These are phyloP conservation scores for Ceriops zippeliana DNA, from an alignment of 345 rosid species.

Conservation along the genomic window DNA sequence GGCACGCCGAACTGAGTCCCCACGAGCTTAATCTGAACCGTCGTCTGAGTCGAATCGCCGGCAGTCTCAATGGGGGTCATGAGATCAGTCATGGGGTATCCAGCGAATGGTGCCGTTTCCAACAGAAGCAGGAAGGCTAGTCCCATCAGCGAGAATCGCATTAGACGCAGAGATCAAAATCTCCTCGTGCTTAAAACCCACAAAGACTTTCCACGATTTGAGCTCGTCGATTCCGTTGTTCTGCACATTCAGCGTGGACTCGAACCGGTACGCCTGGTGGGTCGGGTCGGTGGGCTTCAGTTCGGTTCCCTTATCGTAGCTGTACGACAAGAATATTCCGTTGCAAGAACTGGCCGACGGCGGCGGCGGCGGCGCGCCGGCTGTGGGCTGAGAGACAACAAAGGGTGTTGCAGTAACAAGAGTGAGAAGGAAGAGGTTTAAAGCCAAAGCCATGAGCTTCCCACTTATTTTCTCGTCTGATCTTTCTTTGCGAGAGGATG, in stretches of 20 bases:
- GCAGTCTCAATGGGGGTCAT: constrained; percentile 91
- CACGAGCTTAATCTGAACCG: constrained; percentile 56
- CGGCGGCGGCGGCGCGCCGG: constrained; percentile 33
- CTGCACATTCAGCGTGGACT: constrained; percentile 63
- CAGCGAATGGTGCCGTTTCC: constrained; percentile 83
- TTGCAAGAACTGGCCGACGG: constrained; percentile 56
- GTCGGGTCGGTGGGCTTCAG: constrained; percentile 53
- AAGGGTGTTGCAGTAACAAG: constrained; percentile 23
- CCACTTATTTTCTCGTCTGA: neutral
- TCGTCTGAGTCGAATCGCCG: constrained; percentile 79
- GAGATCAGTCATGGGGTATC: constrained; percentile 69
- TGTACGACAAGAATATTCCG: constrained; percentile 67
- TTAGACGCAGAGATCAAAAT: constrained; percentile 64
- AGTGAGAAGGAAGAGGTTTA: constrained; percentile 7
- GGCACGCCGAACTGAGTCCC: constrained; percentile 94
- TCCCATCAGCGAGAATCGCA: constrained; percentile 73
- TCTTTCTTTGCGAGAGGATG: no score
- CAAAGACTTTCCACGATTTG: constrained; percentile 72
- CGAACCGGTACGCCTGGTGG: constrained; percentile 81
- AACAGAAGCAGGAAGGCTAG: constrained; percentile 58
- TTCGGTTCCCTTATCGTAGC: constrained; percentile 44
- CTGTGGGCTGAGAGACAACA: constrained; percentile 40
- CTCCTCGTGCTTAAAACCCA: constrained; percentile 71
- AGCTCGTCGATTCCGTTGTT: constrained; percentile 70
- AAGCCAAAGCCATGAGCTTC: constrained; percentile 26